These are phyloP conservation scores for Ramaria sp. DNA, from an alignment of 768 basidiomycete genomes.

Conservation along the genomic window DNA sequence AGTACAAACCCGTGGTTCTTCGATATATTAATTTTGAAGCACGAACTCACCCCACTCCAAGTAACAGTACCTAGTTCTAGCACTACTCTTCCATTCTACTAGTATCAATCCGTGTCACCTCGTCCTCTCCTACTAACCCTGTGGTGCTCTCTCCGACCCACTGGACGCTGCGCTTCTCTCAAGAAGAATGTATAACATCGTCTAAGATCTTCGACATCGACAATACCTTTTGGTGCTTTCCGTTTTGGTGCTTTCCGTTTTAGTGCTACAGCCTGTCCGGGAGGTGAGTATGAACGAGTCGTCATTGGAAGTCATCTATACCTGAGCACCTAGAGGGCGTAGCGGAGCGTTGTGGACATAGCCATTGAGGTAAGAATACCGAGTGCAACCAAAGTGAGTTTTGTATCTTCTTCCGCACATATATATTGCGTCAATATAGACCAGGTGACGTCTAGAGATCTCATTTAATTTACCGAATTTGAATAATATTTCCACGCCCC, in stretches of 20 bases:
- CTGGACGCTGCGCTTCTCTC: constrained; percentile 89
- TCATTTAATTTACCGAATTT: constrained; percentile 57
- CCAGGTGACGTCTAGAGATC: background rate
- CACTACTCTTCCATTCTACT: constrained; percentile 10
- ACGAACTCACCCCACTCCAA: too few species aligned
- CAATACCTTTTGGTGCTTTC: constrained; percentile 20
- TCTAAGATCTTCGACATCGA: constrained; percentile 78
- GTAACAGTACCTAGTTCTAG: background rate
- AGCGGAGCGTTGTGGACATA: constrained; percentile 79
- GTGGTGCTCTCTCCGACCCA: constrained; percentile 63
- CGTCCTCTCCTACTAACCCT: constrained; percentile 20
- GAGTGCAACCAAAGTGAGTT: constrained; percentile 59
- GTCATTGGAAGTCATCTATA: constrained; percentile 20
- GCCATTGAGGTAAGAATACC: constrained; percentile 86
- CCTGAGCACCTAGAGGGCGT: constrained; percentile 84
- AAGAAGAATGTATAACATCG: constrained; percentile 80
- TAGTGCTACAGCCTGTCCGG: background rate
- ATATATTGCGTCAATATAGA: constrained; percentile 25
- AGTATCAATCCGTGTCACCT: constrained; percentile 28
- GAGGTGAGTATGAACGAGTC: background rate
- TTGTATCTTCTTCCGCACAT: constrained; percentile 93
- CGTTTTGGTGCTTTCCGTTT: constrained; percentile 8
- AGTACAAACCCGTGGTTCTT: too few species aligned
- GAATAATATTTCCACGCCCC: constrained; percentile 88
- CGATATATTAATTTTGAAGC: too few species aligned